Conservation (phyloP, 208 protist species). For the Leishmania martiniquensis region DNA sequence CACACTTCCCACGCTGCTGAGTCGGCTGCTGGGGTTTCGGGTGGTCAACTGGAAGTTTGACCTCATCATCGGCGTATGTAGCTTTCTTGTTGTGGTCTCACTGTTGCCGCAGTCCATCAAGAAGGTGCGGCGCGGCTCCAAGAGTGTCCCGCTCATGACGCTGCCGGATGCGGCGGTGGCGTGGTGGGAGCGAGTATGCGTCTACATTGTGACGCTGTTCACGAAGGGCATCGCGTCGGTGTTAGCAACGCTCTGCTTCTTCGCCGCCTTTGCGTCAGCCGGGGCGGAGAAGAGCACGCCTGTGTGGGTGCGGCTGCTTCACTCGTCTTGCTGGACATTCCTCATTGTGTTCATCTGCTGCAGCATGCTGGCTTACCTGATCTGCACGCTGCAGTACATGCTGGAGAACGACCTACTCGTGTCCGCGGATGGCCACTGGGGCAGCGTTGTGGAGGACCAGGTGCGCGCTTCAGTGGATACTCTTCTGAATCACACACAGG, state of each 20-base stretch:
- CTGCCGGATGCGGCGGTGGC: conserved; percentile 25
- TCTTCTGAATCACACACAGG: conserved; percentile 43
- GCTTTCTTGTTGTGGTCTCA: conserved; percentile 73
- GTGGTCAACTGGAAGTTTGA: conserved; percentile 91
- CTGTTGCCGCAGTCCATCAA: conserved; percentile 54
- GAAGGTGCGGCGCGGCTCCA: conserved; percentile 2
- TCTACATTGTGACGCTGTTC: conserved; percentile 46
- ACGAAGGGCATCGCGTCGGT: conserved; percentile 50
- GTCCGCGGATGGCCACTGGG: conserved; percentile 56
- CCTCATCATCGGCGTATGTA: conserved; percentile 65
- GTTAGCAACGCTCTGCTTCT: conserved; percentile 43
- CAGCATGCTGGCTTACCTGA: conserved; percentile 49
- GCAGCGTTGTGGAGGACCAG: conserved; percentile 65
- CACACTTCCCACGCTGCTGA: conserved; percentile 50
- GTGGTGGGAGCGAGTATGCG: conserved; percentile 28
- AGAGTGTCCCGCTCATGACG: conserved; percentile 11
- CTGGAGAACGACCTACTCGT: conserved; percentile 50
- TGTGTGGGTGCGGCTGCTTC: conserved; percentile 41
- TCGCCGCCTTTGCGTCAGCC: conserved; percentile 49
- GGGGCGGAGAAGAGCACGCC: conserved; percentile 44
- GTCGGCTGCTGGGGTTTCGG: conserved; percentile 71
- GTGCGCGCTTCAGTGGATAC: conserved; percentile 32
- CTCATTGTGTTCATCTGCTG: conserved; percentile 56
- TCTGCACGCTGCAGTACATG: conserved; percentile 68
- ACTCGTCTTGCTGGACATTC: conserved; percentile 56